Percentiles rank a stretch among this genome's conserved stretches.
Conservation (phyloP, 768 basidiomycete genomes). For the Phylloporus sp. region DNA sequence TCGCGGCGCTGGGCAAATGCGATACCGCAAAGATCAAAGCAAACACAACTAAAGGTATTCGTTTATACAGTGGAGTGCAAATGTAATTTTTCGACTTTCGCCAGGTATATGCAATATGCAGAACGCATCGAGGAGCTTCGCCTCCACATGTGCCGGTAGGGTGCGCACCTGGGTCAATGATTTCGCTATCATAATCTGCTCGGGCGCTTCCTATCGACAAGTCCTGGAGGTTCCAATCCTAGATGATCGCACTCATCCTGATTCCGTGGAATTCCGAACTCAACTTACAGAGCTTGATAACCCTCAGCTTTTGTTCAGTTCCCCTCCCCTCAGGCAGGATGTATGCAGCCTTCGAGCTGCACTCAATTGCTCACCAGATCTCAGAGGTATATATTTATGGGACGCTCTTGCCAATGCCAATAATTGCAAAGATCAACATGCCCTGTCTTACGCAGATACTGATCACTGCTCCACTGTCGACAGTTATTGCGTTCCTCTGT, state of each 20-base stretch:
- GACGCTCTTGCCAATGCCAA: conserved; percentile 20
- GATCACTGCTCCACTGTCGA: conserved; percentile 4
- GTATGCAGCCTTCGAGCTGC: no score
- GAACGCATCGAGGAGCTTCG: not conserved
- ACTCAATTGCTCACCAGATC: conserved; percentile 33
- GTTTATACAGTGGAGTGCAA: no score
- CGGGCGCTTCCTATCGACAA: not conserved
- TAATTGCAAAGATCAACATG: not conserved
- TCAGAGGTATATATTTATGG: conserved; percentile 34
- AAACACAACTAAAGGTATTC: no score
- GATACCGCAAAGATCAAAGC: no score
- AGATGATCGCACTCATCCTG: no score
- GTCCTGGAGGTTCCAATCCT: not conserved
- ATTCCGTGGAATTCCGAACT: not conserved
- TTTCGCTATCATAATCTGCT: not conserved
- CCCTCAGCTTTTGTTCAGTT: conserved; percentile 30
- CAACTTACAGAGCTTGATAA: conserved; percentile 24
- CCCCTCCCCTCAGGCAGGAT: no score
- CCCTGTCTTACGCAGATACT: conserved; percentile 1
- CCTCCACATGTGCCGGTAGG: not conserved
- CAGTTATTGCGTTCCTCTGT: conserved; percentile 2
- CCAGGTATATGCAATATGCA: no score
- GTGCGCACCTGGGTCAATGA: no score
- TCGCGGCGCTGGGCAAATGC: no score
- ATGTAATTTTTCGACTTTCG: no score